Conservation (phyloP, 2,329 filamentous ascomycete genomes). For the Trichothecium sympodiale region DNA sequence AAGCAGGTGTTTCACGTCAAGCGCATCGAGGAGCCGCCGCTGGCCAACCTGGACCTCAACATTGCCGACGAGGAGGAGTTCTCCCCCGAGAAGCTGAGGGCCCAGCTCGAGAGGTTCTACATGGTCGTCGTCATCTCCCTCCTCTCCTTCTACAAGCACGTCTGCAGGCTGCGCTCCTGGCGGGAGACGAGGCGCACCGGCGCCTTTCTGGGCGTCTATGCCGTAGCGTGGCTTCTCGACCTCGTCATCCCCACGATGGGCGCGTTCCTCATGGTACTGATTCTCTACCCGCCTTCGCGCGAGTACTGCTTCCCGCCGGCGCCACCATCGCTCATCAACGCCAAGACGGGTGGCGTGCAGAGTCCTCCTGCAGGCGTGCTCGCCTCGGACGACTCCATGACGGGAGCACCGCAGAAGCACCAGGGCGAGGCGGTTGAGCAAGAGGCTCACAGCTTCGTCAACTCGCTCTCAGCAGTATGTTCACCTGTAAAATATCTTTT, state of each 20-base stretch:
- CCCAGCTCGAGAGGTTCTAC: conserved; percentile 69
- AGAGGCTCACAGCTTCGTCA: conserved; percentile 73
- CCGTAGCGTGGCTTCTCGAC: conserved; percentile 60
- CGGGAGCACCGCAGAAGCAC: conserved; percentile 72
- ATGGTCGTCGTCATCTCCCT: conserved; percentile 64
- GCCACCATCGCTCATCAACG: conserved; percentile 61
- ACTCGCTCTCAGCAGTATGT: conserved; percentile 42
- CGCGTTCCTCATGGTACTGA: conserved; percentile 49
- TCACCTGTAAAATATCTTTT: conserved; percentile 14
- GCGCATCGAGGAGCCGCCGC: conserved; percentile 36
- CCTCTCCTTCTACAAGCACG: conserved; percentile 59
- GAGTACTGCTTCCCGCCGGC: conserved; percentile 62
- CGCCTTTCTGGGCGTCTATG: conserved; percentile 46
- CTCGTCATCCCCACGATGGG: conserved; percentile 53
- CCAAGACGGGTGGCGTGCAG: conserved; percentile 61
- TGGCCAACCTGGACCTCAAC: conserved; percentile 67
- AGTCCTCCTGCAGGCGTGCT: conserved; percentile 67
- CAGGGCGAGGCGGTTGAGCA: conserved; percentile 76
- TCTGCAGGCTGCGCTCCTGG: conserved; percentile 70
- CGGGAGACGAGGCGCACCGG: conserved; percentile 58
- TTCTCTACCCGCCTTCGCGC: conserved; percentile 54
- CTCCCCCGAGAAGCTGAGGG: conserved; percentile 70
- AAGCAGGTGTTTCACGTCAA: conserved; percentile 62
- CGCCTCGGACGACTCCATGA: conserved; percentile 65
- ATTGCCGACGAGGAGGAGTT: conserved; percentile 77